Conservation (phyloP, 345 rosid species). For the Bruguiera parviflora region DNA sequence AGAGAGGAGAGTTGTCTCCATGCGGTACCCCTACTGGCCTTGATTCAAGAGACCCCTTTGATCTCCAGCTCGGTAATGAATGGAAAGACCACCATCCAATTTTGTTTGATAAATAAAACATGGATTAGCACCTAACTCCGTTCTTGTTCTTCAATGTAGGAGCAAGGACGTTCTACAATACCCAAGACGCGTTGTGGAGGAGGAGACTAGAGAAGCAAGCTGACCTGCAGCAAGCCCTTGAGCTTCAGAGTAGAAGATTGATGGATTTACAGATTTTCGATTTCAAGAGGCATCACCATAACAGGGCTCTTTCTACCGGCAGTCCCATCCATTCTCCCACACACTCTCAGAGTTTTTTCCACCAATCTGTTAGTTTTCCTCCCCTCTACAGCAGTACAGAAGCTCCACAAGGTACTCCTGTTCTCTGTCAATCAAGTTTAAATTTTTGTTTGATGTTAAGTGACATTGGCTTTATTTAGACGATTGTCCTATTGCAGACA, state of each 20-base stretch:
- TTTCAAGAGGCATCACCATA: slow-evolving; percentile 69
- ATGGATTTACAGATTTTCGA: slow-evolving; percentile 80
- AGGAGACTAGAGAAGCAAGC: slow-evolving; percentile 74
- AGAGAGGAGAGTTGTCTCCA: slow-evolving; percentile 61
- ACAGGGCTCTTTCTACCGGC: slow-evolving; percentile 58
- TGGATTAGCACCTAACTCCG: neutral
- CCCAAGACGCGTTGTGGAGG: slow-evolving; percentile 66
- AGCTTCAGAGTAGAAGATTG: slow-evolving; percentile 71
- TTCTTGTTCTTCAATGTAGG: slow-evolving; percentile 32
- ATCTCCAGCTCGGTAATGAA: slow-evolving; percentile 48
- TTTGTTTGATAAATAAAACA: neutral
- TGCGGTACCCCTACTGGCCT: slow-evolving; percentile 65
- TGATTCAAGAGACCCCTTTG: slow-evolving; percentile 65
- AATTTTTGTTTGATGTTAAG: neutral
- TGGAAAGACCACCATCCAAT: neutral
- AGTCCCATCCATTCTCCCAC: slow-evolving; percentile 55
- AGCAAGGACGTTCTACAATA: slow-evolving; percentile 55
- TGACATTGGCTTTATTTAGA: neutral
- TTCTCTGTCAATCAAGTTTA: neutral
- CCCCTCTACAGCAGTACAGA: slow-evolving; percentile 37
- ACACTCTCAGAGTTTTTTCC: slow-evolving; percentile 47
- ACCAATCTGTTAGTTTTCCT: slow-evolving; percentile 44
- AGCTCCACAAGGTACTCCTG: slow-evolving; percentile 30
- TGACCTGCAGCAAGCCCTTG: slow-evolving; percentile 64
- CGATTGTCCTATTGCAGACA: slow-evolving; percentile 34